Conservation (phyloP, 306 rosid species). For the Quercus glauca region DNA sequence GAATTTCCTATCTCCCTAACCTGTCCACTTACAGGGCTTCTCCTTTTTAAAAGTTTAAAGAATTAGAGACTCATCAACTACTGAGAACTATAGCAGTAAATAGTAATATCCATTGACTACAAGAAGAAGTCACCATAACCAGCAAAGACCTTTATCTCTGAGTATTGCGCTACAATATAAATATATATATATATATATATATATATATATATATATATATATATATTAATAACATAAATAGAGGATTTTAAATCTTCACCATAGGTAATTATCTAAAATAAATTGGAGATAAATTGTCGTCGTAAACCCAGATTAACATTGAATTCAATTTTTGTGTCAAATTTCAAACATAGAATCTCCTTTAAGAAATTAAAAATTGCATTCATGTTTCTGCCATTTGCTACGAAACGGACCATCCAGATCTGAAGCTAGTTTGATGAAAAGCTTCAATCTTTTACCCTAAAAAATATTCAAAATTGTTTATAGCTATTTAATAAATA, state of each 20-base stretch:
- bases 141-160: neutral
- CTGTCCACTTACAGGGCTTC: neutral
- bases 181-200: neutral
- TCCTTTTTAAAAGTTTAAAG: neutral
- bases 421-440: neutral
- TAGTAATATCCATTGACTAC: neutral
- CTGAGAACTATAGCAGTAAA: neutral
- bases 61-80: neutral
- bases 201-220: neutral
- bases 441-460: neutral
- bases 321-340: neutral
- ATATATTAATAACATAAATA: neutral
- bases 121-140: neutral
- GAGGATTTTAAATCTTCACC: neutral
- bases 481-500: neutral
- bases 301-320: neutral
- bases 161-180: neutral
- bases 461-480: neutral
- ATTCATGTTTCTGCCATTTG: neutral
- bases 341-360: neutral
- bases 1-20: neutral
- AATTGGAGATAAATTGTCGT: neutral
- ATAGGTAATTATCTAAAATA: neutral
- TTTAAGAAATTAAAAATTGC: neutral
- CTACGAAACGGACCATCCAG: neutral